Percentiles rank a stretch among this genome's conserved stretches.
phyloP scores from a whole-genome alignment of 23 red algal genomes.

The Agarophyton chilense region DNA sequence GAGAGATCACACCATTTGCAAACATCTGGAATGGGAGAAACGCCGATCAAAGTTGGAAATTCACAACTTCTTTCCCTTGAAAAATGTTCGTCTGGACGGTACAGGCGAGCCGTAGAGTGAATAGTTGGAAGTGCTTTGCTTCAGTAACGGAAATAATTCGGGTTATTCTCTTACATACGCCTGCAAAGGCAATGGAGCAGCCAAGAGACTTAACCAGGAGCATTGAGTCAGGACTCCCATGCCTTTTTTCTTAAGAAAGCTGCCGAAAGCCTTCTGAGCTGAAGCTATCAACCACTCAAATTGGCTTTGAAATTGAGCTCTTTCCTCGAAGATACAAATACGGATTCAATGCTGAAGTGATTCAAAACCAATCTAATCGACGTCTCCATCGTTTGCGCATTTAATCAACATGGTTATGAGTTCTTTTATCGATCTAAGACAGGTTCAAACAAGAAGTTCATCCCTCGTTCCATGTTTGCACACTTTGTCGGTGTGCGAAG shows the following conservation, averaged over 20 bases:
- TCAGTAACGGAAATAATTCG: background rate
- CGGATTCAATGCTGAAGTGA: no score
- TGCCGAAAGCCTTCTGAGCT: no score
- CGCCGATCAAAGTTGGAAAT: background rate
- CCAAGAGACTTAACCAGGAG: no score
- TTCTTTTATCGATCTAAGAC: slow-evolving; percentile 4
- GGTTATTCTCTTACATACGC: background rate
- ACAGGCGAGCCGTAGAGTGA: background rate
- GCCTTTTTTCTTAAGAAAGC: no score
- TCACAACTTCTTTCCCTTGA: background rate
- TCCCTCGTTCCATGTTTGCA: background rate
- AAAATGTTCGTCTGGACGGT: no score
- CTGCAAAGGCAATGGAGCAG: no score
- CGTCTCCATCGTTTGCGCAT: background rate
- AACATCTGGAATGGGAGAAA: background rate
- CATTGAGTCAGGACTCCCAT: no score
- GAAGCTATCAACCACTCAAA: no score
- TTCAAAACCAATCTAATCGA: background rate
- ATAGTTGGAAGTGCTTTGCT: background rate
- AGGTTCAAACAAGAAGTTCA: slow-evolving; percentile 22
- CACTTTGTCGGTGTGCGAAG: slow-evolving; percentile 16
- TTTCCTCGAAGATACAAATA: no score
- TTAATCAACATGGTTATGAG: slow-evolving; percentile 26
- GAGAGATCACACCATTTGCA: no score
- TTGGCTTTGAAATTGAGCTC: no score